Evolutionary conservation across 2,329 filamentous ascomycete genomes (phyloP).

Genomic region (Neopestalotiopsis sp.): DNA sequence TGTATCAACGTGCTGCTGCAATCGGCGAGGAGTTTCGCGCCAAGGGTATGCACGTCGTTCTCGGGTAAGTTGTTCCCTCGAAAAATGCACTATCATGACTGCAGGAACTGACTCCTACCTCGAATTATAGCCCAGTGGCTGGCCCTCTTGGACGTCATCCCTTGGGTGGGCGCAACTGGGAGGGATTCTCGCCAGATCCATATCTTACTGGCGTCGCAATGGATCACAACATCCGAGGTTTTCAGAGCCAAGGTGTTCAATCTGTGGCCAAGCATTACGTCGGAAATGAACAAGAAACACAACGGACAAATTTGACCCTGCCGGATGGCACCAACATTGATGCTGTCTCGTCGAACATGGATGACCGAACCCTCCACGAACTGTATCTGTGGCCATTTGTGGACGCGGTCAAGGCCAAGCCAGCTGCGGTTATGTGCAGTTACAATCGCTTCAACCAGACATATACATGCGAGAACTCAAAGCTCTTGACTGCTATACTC

Average conservation of each 20-base stretch:
- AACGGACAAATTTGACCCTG: constrained; percentile 63
- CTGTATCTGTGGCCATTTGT: constrained; percentile 65
- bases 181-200: constrained; percentile 51
- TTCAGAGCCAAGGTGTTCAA: constrained; percentile 37
- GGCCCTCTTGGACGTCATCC: constrained; percentile 36
- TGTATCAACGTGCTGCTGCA: constrained; percentile 47
- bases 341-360: constrained; percentile 48
- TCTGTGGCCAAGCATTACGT: constrained; percentile 58
- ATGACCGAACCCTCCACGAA: constrained; percentile 60
- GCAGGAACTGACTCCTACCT: no score
- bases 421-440: constrained; percentile 46
- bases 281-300: constrained; percentile 69
- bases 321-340: constrained; percentile 55
- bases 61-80: constrained; percentile 43
- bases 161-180: constrained; percentile 59
- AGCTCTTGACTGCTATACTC: constrained; percentile 52
- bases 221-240: constrained; percentile 55
- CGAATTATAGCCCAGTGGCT: no score
- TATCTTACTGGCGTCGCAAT: constrained; percentile 57
- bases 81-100: no score
- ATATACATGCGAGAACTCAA: constrained; percentile 54
- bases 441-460: constrained; percentile 52
- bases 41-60: constrained; percentile 74
- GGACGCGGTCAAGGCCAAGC: constrained; percentile 34
- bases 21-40: constrained; percentile 65